Percentiles rank a stretch among this genome's conserved stretches.
These are phyloP conservation scores for Yarrowia porcina DNA, from an alignment of 805 yeast genomes.

Conservation along the genomic window DNA sequence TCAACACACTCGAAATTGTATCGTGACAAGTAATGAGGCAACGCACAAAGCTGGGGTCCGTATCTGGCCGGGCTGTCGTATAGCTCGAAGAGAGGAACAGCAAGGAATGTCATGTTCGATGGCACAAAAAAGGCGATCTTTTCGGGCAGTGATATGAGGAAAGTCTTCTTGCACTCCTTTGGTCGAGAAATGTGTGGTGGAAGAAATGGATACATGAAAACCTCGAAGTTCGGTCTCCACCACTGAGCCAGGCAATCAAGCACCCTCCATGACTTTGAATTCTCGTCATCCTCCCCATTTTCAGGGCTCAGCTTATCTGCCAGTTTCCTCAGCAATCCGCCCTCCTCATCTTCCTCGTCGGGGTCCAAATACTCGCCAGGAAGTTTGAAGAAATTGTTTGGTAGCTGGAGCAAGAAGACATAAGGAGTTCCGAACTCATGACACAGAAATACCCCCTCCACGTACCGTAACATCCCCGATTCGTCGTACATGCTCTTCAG, in stretches of 20 bases:
- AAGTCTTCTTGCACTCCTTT: slow-evolving; percentile 39
- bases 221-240: slow-evolving; percentile 40
- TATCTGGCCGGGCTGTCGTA: slow-evolving; percentile 37
- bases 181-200: slow-evolving; percentile 40
- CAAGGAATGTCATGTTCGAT: slow-evolving; percentile 36
- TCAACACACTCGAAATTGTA: slow-evolving; percentile 38
- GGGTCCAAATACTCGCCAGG: slow-evolving; percentile 33
- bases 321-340: slow-evolving; percentile 31
- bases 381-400: slow-evolving; percentile 37
- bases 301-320: slow-evolving; percentile 29
- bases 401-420: slow-evolving; percentile 35
- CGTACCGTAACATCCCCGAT: slow-evolving; percentile 37
- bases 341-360: slow-evolving; percentile 36
- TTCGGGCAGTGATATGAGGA: slow-evolving; percentile 35
- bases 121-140: slow-evolving; percentile 35
- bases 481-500: slow-evolving; percentile 35
- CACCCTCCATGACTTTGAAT: slow-evolving; percentile 34
- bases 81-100: slow-evolving; percentile 38
- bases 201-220: slow-evolving; percentile 38
- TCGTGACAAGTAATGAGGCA: slow-evolving; percentile 40
- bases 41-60: slow-evolving; percentile 38
- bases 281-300: slow-evolving; percentile 28
- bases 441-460: slow-evolving; percentile 37
- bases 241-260: slow-evolving; percentile 39
- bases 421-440: slow-evolving; percentile 40